phyloP scores from a whole-genome alignment of 257 asterid species.

The Rehmannia glutinosa region DNA sequence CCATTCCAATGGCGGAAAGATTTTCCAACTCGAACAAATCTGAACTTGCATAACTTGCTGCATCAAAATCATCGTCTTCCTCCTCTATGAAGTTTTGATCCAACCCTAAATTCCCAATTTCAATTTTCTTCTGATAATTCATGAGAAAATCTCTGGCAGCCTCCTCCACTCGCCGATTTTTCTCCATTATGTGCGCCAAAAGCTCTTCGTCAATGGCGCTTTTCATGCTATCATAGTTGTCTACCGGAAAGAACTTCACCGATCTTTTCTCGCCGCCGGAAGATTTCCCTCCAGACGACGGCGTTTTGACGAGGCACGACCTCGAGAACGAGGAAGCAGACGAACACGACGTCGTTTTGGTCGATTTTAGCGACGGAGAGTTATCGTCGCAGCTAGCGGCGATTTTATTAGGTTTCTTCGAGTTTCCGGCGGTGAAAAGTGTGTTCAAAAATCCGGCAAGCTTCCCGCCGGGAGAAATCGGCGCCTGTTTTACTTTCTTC shows the following conservation, averaged over 20 bases:
- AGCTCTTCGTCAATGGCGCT: conserved; percentile 35
- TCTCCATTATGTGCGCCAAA: conserved; percentile 36
- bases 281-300: conserved; percentile 37
- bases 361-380: conserved; percentile 34
- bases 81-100: too few relatives aligned
- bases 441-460: conserved; percentile 68
- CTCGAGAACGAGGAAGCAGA: conserved; percentile 73
- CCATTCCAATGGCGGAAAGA: conserved; percentile 55
- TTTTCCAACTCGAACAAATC: conserved; percentile 76
- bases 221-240: background rate
- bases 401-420: conserved; percentile 47
- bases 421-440: conserved; percentile 47
- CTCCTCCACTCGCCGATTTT: conserved; percentile 40
- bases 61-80: conserved; percentile 34
- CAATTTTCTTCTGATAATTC: conserved; percentile 34
- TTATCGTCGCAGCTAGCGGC: conserved; percentile 7
- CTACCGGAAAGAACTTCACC: conserved; percentile 51
- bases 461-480: conserved; percentile 70
- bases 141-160: conserved; percentile 39
- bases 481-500: conserved; percentile 78
- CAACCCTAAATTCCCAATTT: too few relatives aligned
- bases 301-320: conserved; percentile 61
- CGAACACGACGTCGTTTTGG: conserved; percentile 54
- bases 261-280: conserved; percentile 42
- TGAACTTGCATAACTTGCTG: conserved; percentile 59